Conservation (phyloP, 345 rosid genomes). For the Atalantia buxifolia region DNA sequence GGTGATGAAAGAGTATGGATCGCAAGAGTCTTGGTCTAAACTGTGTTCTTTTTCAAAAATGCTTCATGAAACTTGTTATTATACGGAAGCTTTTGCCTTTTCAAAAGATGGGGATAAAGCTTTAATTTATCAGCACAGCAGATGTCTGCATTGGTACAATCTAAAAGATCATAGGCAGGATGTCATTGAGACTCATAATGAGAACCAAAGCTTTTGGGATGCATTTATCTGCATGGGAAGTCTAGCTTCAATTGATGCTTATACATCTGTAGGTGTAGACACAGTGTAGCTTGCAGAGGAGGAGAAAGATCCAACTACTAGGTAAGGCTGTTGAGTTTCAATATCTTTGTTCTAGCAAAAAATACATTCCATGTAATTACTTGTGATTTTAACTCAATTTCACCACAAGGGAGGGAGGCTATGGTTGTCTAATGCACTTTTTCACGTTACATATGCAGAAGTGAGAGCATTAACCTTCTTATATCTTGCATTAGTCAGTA, state of each 20-base stretch:
- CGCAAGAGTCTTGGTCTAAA: neutral
- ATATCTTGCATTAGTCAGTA: too few species aligned
- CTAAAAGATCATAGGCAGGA: neutral
- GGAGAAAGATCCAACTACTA: neutral
- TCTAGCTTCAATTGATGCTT: neutral
- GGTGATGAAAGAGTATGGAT: neutral
- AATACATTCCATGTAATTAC: neutral
- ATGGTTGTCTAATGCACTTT: neutral
- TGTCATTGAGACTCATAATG: neutral
- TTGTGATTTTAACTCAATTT: neutral
- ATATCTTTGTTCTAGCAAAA: neutral
- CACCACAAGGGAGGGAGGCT: neutral
- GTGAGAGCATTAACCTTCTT: too few species aligned
- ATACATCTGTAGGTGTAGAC: neutral
- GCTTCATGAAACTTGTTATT: neutral
- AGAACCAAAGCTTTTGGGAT: neutral
- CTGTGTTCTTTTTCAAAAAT: neutral
- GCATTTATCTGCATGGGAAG: neutral
- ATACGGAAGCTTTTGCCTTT: neutral
- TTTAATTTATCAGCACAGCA: neutral
- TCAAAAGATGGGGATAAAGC: neutral
- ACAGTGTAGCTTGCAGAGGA: neutral
- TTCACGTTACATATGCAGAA: neutral
- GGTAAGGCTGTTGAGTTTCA: neutral
- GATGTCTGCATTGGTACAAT: neutral